Percentiles rank a stretch among this genome's conserved stretches.
phyloP scores from a whole-genome alignment of 306 rosid genomes.

The Rosa multiflora region DNA sequence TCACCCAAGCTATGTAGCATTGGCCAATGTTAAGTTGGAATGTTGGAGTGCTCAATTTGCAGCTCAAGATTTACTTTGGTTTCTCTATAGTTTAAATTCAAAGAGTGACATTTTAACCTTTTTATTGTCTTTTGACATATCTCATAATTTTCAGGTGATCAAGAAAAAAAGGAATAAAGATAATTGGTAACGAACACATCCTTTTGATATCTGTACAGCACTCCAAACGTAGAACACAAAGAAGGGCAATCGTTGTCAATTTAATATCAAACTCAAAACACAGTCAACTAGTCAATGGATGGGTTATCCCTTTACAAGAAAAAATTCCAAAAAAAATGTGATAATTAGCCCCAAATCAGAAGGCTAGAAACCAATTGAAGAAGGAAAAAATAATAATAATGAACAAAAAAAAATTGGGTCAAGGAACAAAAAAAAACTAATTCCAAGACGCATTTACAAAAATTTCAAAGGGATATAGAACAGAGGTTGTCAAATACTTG shows the following conservation, averaged over 20 bases:
- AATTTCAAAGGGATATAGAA: conserved; percentile 66
- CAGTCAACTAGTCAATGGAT: conserved; percentile 62
- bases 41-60: background rate
- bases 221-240: background rate
- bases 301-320: conserved; percentile 81
- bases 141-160: background rate
- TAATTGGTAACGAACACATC: background rate
- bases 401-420: conserved; percentile 55
- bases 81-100: background rate
- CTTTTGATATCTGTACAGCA: background rate
- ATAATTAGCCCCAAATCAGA: conserved; percentile 62
- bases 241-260: conserved; percentile 27
- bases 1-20: background rate
- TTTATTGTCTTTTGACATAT: background rate
- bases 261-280: conserved; percentile 63
- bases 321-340: conserved; percentile 42
- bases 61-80: background rate
- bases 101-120: background rate
- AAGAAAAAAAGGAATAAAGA: background rate
- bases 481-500: conserved; percentile 84
- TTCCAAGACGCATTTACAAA: conserved; percentile 85
- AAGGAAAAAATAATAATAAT: conserved; percentile 35
- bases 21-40: background rate
- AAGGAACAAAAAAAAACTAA: conserved; percentile 79
- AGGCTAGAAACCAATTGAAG: conserved; percentile 63